These are phyloP conservation scores for thale cress (Arabidopsis thaliana) DNA, from an alignment of 345 rosid species.

Conservation along the genomic window TAIR10.1 NC_003076.8:24170001-24170500, in stretches of 20 bases:
- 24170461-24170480: conserved; percentile 15
- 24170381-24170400: conserved; percentile 29
- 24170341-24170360: conserved; percentile 41
- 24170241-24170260: conserved; percentile 24
- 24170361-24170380: conserved; percentile 48
- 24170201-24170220: conserved; percentile 72
- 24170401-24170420: conserved; percentile 30
- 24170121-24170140: conserved; percentile 82
- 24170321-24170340: conserved; percentile 45
- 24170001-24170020: conserved; percentile 55
- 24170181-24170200: conserved; percentile 73
- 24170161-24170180: conserved; percentile 68
- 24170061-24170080: conserved; percentile 18
- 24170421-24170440: conserved; percentile 33
- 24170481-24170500: not conserved
- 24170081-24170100: conserved; percentile 59
- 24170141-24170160: conserved; percentile 77
- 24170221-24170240: conserved; percentile 38
- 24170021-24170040: conserved; percentile 19
- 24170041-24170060: conserved; percentile 11
- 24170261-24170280: conserved; percentile 28
- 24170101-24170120: conserved; percentile 84
- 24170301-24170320: conserved; percentile 23
- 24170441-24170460: conserved; percentile 17
- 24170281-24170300: conserved; percentile 29